Evolutionary conservation across 768 basidiomycete species (phyloP), one percentile per base, ranked within the genome.

Genomic region (Cyathus striatus): DNA sequence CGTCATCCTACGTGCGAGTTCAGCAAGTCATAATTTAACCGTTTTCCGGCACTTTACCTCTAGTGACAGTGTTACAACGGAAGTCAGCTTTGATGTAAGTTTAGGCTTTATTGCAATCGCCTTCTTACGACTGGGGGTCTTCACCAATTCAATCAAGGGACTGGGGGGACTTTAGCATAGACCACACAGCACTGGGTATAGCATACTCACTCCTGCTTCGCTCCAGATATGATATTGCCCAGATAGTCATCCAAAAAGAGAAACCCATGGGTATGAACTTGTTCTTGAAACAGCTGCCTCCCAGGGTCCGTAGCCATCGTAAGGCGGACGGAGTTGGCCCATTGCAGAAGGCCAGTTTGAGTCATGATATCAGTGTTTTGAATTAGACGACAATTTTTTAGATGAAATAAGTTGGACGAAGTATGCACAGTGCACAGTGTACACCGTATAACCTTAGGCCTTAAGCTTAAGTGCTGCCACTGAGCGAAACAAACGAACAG

Each of bases 101-200:
- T 77, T 77, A 14, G 73, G 66, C 50, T 73, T 76, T 50, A 70
- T 76, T 3, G 66, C 64, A 12, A 72, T 60, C 38, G 68, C 70
- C 62, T 76, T 86, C 60, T 78, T 87, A 34, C 87, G 76, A 23
- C 85, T 81, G 12, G 89, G 89, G 1, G 90, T 91, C 64, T 91
- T 91, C 2, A 91, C 78, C 14, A 91, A 72, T 41, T 90, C 86
- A 32, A 88, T 81, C 13, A 90, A 73, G 6, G 79, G 75, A 37
- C 88, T 90, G 48, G 13, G 30, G 0, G 23, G n/a, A 12, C 10
- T 33, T 16, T 42, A 18, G 43, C 51, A n/a, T n/a, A n/a, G n/a
- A n/a, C n/a, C n/a, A n/a, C n/a, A n/a, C n/a, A n/a, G n/a, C n/a
- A n/a, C n/a, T n/a, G n/a, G n/a, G n/a, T n/a, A n/a, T n/a, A 21